Base-by-base conservation (phyloP, 2,329 filamentous ascomycete genomes). In the Setomelanomma holmii region DNA sequence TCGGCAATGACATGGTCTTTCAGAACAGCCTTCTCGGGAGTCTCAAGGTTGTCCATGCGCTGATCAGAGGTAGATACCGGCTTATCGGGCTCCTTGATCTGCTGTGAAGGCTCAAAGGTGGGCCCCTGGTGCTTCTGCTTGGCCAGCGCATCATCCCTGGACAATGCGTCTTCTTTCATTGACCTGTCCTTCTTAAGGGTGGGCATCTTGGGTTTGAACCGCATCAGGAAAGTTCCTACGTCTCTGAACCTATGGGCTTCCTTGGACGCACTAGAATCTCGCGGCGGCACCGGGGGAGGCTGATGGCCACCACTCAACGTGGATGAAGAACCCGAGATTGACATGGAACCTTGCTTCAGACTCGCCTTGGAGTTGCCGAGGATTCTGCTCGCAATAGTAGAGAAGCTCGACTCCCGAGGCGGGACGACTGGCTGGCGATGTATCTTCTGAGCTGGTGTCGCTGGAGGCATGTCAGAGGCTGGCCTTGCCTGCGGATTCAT, bases 201-300 rank as follows among this genome's bases (percentile, higher is more conserved):
- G n/a, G 19, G n/a, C n/a, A 27, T 36, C 33, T 39, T 49, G n/a
- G 46, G 42, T 53, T 55, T 68, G n/a, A 44, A 55, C 42, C 60
- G 60, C 40, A 71, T 44, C 30, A 72, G 55, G 44, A 67, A 71
- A 14, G 66, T 63, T 2, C 63, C 61, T 24, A 69, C 65, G 19
- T 59, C 60, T 38, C 60, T 60, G 16, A 54, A 63, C 22, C 64
- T 61, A 46, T 70, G 68, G 35, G 69, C 69, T 57, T 73, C 70
- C 36, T 66, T 69, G 2, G 68, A 71, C 23, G 63, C 60, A 40
- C 68, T 71, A 6, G 71, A 72, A 17, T 70, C 67, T 46, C 71
- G 58, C 8, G 59, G 66, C n/a, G 71, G 69, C 14, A 72, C 62
- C 1, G 40, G 33, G 22, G 62, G 68, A 7, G 63, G 60, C 27